These are phyloP conservation scores for Sporothrix phasma DNA, from an alignment of 2,329 filamentous ascomycete genomes.

Conservation along the genomic window DNA sequence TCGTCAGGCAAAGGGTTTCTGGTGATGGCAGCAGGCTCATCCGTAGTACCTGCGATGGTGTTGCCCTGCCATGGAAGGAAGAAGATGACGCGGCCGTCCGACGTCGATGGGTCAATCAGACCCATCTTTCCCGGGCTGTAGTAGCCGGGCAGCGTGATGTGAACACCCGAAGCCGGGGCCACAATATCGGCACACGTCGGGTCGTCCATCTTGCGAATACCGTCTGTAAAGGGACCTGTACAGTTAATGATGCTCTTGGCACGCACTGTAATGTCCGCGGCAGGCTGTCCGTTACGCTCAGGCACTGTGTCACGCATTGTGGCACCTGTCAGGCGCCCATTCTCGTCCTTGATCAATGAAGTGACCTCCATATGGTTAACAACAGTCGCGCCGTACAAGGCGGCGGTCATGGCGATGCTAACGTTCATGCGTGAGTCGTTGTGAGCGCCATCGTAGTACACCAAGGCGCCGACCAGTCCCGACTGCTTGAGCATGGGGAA, in stretches of 20 bases:
- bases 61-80: conserved; percentile 81
- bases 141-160: conserved; percentile 72
- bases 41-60: conserved; percentile 75
- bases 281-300: conserved; percentile 38
- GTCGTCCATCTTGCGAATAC: conserved; percentile 72
- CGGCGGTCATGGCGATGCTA: conserved; percentile 68
- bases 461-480: conserved; percentile 63
- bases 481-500: conserved; percentile 71
- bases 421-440: conserved; percentile 86
- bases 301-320: conserved; percentile 50
- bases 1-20: conserved; percentile 62
- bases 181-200: conserved; percentile 61
- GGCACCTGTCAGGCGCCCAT: conserved; percentile 61
- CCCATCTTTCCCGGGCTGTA: conserved; percentile 73
- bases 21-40: conserved; percentile 59
- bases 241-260: conserved; percentile 78
- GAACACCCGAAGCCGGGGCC: conserved; percentile 68
- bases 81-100: conserved; percentile 79
- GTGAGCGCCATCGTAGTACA: conserved; percentile 81
- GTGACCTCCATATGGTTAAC: conserved; percentile 77
- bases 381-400: conserved; percentile 68
- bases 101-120: conserved; percentile 69
- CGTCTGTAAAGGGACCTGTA: conserved; percentile 72
- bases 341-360: conserved; percentile 57
- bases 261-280: conserved; percentile 56